Evolutionary conservation across 805 yeast species (phyloP), one percentile per base, ranked within the genome.

Genomic region (Wickerhamiella azymoides): DNA sequence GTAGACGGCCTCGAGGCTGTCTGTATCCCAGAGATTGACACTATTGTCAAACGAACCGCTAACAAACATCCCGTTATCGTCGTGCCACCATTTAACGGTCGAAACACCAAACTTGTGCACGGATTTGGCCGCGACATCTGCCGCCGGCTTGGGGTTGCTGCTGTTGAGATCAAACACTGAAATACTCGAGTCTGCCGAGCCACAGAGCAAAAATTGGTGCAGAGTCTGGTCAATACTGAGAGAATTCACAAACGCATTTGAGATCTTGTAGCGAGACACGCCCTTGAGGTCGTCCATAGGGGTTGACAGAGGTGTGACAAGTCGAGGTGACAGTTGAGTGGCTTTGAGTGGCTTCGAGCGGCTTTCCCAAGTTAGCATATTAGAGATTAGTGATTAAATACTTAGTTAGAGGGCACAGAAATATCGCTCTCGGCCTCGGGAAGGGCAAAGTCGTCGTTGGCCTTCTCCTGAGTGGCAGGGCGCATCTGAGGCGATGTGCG

Each of bases 41-140:
- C 76, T 72, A 48, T 73, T 76, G 60, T 88, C 96, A 59, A 77
- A 84, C 0, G 95, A 84, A 1, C 85, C 76, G 2, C 85, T 73
- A 16, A 85, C 69, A 64, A 85, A 86, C 78, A 88, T 70, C 1
- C 95, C 96, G 28, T 79, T 76, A 61, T 88, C 96, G 39, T 66
- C 65, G 0, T 92, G 86, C 89, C 95, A 89, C 96, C 96, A 88
- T 54, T 71, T 68, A 0, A 84, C 66, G 13, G 74, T 63, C 0
- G 94, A 81, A 0, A 88, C 69, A 0, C 95, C 94, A 58, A 70
- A 84, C 16, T 64, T 59, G 57, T 88, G 96, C 0, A 70, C 74
- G 24, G 51, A 50, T 44, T 52, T 52, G 19, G 62, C 49, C 16
- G 52, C 49, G 11, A 57, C 46, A 13, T 42, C 25, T 13, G 50